Conservation (phyloP, 805 yeast genomes). For the Cephaloascus albidus region DNA sequence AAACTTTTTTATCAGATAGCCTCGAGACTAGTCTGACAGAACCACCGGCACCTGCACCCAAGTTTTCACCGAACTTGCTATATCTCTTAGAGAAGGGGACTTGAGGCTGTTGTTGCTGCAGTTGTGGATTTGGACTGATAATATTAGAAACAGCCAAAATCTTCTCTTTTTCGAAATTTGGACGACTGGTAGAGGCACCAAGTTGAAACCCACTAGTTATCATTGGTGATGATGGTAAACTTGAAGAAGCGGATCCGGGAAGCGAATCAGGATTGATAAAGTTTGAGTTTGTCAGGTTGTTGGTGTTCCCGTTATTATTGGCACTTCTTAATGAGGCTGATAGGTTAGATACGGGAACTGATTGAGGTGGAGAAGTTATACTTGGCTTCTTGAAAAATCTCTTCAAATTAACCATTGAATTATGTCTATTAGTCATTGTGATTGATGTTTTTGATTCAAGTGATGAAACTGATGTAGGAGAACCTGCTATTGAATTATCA, state of each 20-base stretch:
- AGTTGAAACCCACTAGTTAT: slow-evolving; percentile 2
- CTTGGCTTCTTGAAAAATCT: slow-evolving; percentile 52
- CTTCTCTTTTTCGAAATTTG: slow-evolving; percentile 20
- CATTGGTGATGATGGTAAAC: not conserved
- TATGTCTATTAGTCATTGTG: slow-evolving; percentile 58
- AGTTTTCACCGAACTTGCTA: slow-evolving; percentile 71
- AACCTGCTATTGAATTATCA: slow-evolving; percentile 11
- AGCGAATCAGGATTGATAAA: not conserved
- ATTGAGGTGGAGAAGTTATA: slow-evolving; percentile 6
- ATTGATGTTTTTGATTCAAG: slow-evolving; percentile 29
- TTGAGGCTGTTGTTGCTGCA: slow-evolving; percentile 26
- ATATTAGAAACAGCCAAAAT: slow-evolving; percentile 24
- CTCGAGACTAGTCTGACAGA: slow-evolving; percentile 69
- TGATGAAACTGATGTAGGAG: slow-evolving; percentile 24
- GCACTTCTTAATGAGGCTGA: slow-evolving; percentile 13
- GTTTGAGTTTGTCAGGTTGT: not conserved
- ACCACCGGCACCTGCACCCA: slow-evolving; percentile 97
- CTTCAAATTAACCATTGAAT: slow-evolving; percentile 72
- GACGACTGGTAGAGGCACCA: slow-evolving; percentile 1
- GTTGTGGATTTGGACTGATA: slow-evolving; percentile 26
- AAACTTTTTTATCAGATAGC: slow-evolving; percentile 55
- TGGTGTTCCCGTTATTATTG: not conserved
- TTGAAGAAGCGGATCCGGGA: not conserved
- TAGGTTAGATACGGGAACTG: slow-evolving; percentile 12
- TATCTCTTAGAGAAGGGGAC: slow-evolving; percentile 68